Conservation (phyloP, 805 yeast species). For the Vanderwaltozyma polyspora region DNA sequence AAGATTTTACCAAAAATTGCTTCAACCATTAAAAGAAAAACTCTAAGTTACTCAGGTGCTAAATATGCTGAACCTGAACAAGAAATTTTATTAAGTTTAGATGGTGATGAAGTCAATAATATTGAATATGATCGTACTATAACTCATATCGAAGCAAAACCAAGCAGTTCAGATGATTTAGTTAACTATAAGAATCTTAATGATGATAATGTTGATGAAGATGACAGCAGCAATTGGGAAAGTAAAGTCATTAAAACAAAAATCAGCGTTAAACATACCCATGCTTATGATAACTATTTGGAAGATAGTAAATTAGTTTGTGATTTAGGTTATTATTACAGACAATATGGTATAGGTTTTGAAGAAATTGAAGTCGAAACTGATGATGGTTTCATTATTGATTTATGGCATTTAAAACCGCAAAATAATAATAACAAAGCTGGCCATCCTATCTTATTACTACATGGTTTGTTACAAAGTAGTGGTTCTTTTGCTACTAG, state of each 20-base stretch:
- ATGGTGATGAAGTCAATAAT: conserved; percentile 18
- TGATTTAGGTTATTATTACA: conserved; percentile 59
- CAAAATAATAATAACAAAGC: conserved; percentile 9
- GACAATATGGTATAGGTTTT: conserved; percentile 47
- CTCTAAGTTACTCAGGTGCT: background rate
- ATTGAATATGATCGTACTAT: conserved; percentile 24
- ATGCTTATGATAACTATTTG: conserved; percentile 3
- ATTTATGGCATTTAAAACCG: conserved; percentile 38
- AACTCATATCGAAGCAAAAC: conserved; percentile 5
- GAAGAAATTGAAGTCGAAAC: conserved; percentile 54
- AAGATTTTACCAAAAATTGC: conserved; percentile 2
- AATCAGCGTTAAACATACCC: too few species aligned
- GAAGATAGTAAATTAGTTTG: conserved; percentile 31
- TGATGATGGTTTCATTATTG: conserved; percentile 66
- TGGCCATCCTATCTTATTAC: conserved; percentile 55
- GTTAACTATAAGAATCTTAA: background rate
- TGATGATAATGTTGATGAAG: background rate
- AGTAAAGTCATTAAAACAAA: too few species aligned
- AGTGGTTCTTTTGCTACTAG: conserved; percentile 75
- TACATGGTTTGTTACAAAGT: conserved; percentile 84
- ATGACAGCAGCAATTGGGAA: too few species aligned
- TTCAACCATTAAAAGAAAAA: conserved; percentile 1
- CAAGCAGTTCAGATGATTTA: background rate
- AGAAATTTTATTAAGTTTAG: conserved; percentile 8
- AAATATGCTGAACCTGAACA: too few species aligned